A percentile compares a stretch with the other conserved stretches of the same genome.
These are phyloP conservation scores for Thielaviopsis ethacetica DNA, from an alignment of 2,329 filamentous ascomycete genomes.

Conservation along the genomic window DNA sequence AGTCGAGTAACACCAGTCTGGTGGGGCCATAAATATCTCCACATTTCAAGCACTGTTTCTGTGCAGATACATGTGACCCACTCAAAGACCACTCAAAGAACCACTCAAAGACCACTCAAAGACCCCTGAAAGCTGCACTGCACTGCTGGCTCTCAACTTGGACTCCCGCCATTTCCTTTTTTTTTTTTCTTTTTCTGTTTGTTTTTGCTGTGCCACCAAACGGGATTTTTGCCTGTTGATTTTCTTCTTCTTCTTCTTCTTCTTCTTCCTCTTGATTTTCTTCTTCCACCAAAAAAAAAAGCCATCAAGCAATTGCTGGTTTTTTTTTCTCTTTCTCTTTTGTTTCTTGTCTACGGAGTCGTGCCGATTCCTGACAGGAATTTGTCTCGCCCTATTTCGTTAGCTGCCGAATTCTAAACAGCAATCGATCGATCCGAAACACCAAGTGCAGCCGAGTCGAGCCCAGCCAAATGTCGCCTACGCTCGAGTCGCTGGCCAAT, in stretches of 20 bases:
- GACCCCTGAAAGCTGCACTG: neutral
- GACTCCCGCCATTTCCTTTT: constrained; percentile 1
- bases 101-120: neutral
- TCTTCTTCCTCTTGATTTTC: constrained; percentile 15
- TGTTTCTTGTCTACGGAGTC: constrained; percentile 9
- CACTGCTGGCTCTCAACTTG: neutral
- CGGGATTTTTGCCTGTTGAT: no score
- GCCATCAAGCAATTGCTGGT: constrained; percentile 10
- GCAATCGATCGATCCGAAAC: neutral
- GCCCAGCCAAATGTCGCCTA: constrained; percentile 1
- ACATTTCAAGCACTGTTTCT: no score
- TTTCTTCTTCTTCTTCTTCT: neutral
- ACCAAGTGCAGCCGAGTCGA: no score
- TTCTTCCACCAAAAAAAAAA: neutral
- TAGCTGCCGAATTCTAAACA: constrained; percentile 4
- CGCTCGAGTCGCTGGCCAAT: constrained; percentile 2
- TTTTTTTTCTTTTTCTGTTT: neutral
- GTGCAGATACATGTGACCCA: neutral
- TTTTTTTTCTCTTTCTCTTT: constrained; percentile 11
- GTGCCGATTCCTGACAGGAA: constrained; percentile 9
- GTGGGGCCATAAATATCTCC: no score
- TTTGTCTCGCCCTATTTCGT: constrained; percentile 16
- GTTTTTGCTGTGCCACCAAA: neutral
- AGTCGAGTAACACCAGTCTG: no score
- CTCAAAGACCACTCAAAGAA: neutral